Evolutionary conservation across 371 early-diverging fungal species (phyloP).

Genomic region (Phascolomyces articulosus): DNA sequence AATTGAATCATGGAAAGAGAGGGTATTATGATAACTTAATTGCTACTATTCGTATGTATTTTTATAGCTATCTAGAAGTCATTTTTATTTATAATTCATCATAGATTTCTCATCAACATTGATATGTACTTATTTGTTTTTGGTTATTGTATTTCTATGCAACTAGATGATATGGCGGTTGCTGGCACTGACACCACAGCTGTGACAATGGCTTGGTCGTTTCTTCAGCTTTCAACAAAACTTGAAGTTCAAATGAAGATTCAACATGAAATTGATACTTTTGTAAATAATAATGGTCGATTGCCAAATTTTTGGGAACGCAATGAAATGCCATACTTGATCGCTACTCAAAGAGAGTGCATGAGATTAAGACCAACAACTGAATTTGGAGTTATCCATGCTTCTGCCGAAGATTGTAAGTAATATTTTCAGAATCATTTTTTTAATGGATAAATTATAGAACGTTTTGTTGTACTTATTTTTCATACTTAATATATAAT

Average conservation of each 20-base stretch:
- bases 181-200: slow-evolving; percentile 21
- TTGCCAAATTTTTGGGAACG: slow-evolving; percentile 20
- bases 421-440: neutral
- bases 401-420: slow-evolving; percentile 19
- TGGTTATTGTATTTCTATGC: neutral
- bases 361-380: slow-evolving; percentile 17
- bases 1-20: neutral
- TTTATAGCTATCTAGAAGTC: neutral
- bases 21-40: neutral
- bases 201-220: slow-evolving; percentile 12
- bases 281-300: slow-evolving; percentile 10
- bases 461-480: neutral
- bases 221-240: slow-evolving; percentile 14
- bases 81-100: neutral
- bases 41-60: neutral
- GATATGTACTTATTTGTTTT: neutral
- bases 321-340: slow-evolving; percentile 12
- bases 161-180: slow-evolving; percentile 14
- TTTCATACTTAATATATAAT: neutral
- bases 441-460: neutral
- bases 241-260: slow-evolving; percentile 22
- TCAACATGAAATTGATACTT: slow-evolving; percentile 15
- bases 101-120: neutral
- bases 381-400: slow-evolving; percentile 10
- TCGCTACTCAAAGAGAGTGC: slow-evolving; percentile 20